Conservation (phyloP, 2,329 filamentous ascomycete species). For the Sclerotinia minor region DNA sequence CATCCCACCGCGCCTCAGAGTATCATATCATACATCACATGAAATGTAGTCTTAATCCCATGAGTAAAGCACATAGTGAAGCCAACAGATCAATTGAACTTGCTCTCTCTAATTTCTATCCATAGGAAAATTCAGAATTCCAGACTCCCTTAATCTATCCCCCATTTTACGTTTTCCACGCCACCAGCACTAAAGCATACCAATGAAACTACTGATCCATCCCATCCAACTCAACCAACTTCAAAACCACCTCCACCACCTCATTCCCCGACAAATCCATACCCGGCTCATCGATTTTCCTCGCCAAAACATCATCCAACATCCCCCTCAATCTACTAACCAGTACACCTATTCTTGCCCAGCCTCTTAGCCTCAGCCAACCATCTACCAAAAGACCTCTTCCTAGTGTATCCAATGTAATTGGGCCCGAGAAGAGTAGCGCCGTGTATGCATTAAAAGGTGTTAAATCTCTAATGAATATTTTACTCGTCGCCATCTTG, state of each 20-base stretch:
- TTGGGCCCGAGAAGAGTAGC: slow-evolving; percentile 82
- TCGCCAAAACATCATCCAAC: slow-evolving; percentile 80
- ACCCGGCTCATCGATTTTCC: slow-evolving; percentile 75
- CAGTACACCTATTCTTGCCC: slow-evolving; percentile 91
- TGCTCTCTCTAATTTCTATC: too few species aligned
- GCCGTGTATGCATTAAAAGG: slow-evolving; percentile 90
- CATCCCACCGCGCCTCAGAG: too few species aligned
- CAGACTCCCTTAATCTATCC: too few species aligned
- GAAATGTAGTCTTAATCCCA: too few species aligned
- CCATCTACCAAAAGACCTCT: slow-evolving; percentile 87
- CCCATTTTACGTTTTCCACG: background rate
- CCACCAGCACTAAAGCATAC: background rate
- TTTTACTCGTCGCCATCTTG: slow-evolving; percentile 88
- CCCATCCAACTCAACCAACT: slow-evolving; percentile 86
- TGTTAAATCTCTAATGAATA: slow-evolving; percentile 88
- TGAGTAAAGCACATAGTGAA: too few species aligned
- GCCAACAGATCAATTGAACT: too few species aligned
- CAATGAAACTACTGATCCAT: slow-evolving; percentile 54
- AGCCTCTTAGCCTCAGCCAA: slow-evolving; percentile 83
- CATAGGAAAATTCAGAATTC: too few species aligned
- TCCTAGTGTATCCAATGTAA: slow-evolving; percentile 83
- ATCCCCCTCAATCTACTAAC: slow-evolving; percentile 80
- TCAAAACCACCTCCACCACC: slow-evolving; percentile 75
- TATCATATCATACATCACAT: too few species aligned
- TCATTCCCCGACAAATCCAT: slow-evolving; percentile 59